phyloP scores from a whole-genome alignment of 2,329 filamentous ascomycete genomes.

The Venturia oleaginea region DNA sequence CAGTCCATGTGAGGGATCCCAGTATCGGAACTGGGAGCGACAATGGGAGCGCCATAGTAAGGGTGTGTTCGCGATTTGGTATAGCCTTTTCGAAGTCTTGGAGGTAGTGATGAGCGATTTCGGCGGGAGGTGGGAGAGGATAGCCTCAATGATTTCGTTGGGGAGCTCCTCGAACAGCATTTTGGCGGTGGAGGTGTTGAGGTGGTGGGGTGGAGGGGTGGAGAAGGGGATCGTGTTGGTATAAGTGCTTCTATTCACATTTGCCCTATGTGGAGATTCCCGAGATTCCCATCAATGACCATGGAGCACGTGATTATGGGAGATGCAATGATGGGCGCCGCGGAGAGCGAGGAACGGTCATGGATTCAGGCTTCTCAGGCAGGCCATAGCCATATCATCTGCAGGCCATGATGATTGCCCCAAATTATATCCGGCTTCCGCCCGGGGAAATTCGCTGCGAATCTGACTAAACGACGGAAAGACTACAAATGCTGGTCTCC shows the following conservation, averaged over 20 bases:
- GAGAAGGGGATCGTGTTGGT: too few species aligned
- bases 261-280: neutral
- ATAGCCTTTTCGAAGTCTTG: conserved; percentile 54
- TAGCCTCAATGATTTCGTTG: conserved; percentile 75
- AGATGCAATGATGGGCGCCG: neutral
- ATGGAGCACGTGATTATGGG: neutral
- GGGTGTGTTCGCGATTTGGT: conserved; percentile 58
- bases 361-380: too few species aligned
- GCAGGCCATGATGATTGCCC: neutral
- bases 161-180: conserved; percentile 34
- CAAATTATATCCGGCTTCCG: neutral
- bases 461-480: conserved; percentile 2
- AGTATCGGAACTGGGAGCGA: conserved; percentile 58
- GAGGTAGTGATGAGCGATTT: conserved; percentile 43
- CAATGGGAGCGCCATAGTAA: conserved; percentile 78
- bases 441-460: neutral
- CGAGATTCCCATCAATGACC: neutral
- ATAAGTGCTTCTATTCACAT: too few species aligned
- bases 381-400: too few species aligned
- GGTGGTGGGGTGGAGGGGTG: neutral
- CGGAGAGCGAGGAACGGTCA: neutral
- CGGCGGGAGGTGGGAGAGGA: conserved; percentile 56
- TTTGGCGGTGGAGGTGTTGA: neutral
- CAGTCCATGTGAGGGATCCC: conserved; percentile 47
- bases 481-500: neutral